Evolutionary conservation across 2,329 filamentous ascomycete genomes (phyloP), one percentile per base, ranked within the genome.

Genomic region (Metarhizium rileyi): DNA sequence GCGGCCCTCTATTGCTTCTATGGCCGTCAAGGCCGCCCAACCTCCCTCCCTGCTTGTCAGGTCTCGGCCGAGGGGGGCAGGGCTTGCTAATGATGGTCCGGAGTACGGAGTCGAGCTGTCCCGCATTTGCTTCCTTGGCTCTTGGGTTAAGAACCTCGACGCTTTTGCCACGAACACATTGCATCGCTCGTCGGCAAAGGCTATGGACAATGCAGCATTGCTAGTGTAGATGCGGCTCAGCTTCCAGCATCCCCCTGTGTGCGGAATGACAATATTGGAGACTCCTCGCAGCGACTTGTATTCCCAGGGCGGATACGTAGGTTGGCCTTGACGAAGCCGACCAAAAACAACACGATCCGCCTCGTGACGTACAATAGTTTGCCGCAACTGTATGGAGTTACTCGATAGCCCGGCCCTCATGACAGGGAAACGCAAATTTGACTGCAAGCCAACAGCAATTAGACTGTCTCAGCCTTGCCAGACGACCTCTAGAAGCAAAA

Each of bases 1-100:
- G n/a, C n/a, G n/a, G n/a, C n/a, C n/a, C n/a, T n/a, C n/a, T n/a
- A n/a, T n/a, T n/a, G n/a, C n/a, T n/a, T n/a, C n/a, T n/a, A n/a
- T n/a, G n/a, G n/a, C n/a, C n/a, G n/a, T n/a, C n/a, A n/a, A n/a
- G n/a, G n/a, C n/a, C n/a, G n/a, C n/a, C n/a, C 6, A 12, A 12
- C 20, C 36, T 23, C 8, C n/a, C n/a, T 6, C 22, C 20, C 30
- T 40, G 45, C 26, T 28, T 26, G 10, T 43, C 42, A 46, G 42
- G 46, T 53, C 47, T 53, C 50, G 50, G 50, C 52, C 52, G 52
- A 53, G 38, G 50, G 18, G 12, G 7, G 23, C n/a, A 36, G 46
- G 42, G 10, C 22, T 35, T 41, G 47, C 36, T 14, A 25, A 14
- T 18, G 22, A 43, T 23, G 27, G 20, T 18, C 40, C 40, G 41